Base-by-base conservation (phyloP, 805 yeast genomes). In the Teunomyces panamensis region DNA sequence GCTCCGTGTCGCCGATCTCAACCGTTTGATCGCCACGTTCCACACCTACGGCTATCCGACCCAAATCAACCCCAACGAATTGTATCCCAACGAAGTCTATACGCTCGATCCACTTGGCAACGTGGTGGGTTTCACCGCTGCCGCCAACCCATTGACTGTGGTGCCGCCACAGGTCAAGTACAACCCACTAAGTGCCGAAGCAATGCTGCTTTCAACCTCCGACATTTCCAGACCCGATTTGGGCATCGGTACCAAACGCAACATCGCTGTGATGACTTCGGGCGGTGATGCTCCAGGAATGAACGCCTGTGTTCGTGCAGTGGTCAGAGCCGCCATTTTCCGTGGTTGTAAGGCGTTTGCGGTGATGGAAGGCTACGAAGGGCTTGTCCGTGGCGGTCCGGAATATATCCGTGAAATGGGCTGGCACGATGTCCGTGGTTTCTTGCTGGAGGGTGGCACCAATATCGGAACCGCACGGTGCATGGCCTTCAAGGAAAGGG, bases 261-360 rank as follows among this genome's bases (percentile, higher is more conserved):
- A 83, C 56, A 88, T 94, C 54, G 99, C 96, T 4, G 94, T 94
- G 44, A 90, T 94, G 92, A 94, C 98, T 5, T 89, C 96, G 1
- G 99, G 99, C 58, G 99, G 99, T 69, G 99, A 94, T 65, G 87
- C 98, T 45, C 99, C 95, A 28, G 99, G 99, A 60, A 94, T 94
- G 99, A 89, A 90, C 68, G 92, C 97, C 4, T 88, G 85, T 26
- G 99, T 94, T 6, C 79, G 99, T 53, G 96, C 98, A 0, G 96
- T 94, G 49, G 96, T 92, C 7, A 80, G 99, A 58, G 82, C 97
- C 1, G 96, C 96, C 52, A 89, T 94, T 54, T 81, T 75, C 72
- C 77, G 83, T 49, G 91, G 87, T 13, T 94, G 98, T 73, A 95
- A 90, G 53, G 92, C 90, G 28, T 94, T 78, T 60, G 97, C 95